Evolutionary conservation across 164 flowering plant genomes (phyloP), one percentile per base, ranked within the genome.

Genomic region (Vitis rupestris): DNA sequence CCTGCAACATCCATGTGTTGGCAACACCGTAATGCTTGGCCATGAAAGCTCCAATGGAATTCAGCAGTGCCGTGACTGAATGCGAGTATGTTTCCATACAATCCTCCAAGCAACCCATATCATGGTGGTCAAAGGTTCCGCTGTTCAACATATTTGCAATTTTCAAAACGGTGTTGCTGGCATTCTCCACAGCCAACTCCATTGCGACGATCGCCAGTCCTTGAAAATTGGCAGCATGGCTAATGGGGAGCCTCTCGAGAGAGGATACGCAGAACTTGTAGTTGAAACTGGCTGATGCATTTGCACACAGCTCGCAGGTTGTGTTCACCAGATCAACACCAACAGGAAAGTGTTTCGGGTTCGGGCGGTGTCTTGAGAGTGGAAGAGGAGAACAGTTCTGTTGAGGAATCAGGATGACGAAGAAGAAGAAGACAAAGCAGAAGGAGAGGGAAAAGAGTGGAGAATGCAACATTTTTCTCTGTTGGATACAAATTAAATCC

Each of bases 51-150:
- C 44, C 65, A 0, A 79, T 57, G 0, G 85, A 66, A 7, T 76
- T 61, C 9, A 48, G 69, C 31, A 82, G 65, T 4, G 15, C 37
- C 14, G 67, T 16, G 1, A 68, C 69, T 9, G 76, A 84, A 57
- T 72, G 75, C 0, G 79, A 31, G 57, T 85, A 85, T 3, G 81
- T 52, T 17, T 82, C 79, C 70, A 78, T 53, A 73, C 88, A 87
- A 13, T 77, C 75, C 52, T 61, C 23, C 60, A 85, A 70, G 68
- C 85, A 56, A 11, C 14, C 27, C 51, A 30, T 10, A 15, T 62
- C 50, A 27, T 9, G 53, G 2, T 44, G 72, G 58, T 74, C 82
- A 1, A 37, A 59, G 19, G 31, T 29, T 29, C 29, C 50, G 10
- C 30, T 59, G 12, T n/a, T 17, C 31, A 70, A 4, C 62, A 81